Evolutionary conservation across 2,329 filamentous ascomycete genomes (phyloP), one percentile per base, ranked within the genome.

Genomic region (Colletotrichum eleusines): DNA sequence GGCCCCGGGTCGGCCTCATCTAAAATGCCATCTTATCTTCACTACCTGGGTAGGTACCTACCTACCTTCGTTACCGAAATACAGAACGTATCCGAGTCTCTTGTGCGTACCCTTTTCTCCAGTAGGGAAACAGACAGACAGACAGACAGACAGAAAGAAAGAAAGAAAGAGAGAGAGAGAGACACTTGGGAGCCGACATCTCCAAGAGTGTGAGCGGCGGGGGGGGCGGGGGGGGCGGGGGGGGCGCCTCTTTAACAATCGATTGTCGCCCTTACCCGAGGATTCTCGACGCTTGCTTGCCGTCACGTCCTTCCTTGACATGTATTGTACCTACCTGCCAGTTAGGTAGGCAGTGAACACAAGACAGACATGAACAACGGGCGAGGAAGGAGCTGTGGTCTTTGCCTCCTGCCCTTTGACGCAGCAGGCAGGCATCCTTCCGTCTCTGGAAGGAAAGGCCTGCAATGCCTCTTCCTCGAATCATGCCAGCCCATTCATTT

Each of bases 1-100:
- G 57, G 6, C 68, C 63, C 68, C 51, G 42, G 68, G 35, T 62
- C 63, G 42, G 48, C 38, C 23, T 38, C 46, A 48, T 35, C 51
- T 67, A 38, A 58, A 62, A 58, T 67, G 63, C 55, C 63, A 67
- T 57, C 67, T 63, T 61, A 67, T 63, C 42, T 38, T 58, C 35
- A 38, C 8, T 9, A 42, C 48, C 63, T n/a, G 55, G n/a, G 23
- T 20, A 3, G 38, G n/a, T n/a, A n/a, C n/a, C n/a, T n/a, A n/a
- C n/a, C n/a, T n/a, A n/a, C n/a, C n/a, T n/a, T n/a, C n/a, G n/a
- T n/a, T n/a, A n/a, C n/a, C n/a, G n/a, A n/a, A n/a, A n/a, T n/a
- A n/a, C n/a, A n/a, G n/a, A n/a, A n/a, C n/a, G 23, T 23, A 5
- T 31, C 11, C n/a, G 44, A 9, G n/a, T 48, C n/a, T 48, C 46